Evolutionary conservation across 306 rosid species (phyloP).

Genomic region (Luffa acutangula): DNA sequence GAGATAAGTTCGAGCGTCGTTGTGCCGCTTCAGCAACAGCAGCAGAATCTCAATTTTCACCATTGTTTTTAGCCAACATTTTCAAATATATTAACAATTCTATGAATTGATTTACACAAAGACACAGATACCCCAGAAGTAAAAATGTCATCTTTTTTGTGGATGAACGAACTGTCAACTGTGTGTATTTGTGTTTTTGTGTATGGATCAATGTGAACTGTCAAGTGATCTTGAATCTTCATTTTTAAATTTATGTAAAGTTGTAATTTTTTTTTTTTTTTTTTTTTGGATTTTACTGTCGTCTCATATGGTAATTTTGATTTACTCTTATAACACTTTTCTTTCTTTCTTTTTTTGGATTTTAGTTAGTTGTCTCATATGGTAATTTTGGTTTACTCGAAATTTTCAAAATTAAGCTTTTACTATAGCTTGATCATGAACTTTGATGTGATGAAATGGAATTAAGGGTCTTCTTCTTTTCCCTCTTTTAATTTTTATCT

Average conservation of each 20-base stretch:
- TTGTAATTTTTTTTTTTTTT: not conserved
- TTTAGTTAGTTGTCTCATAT: too few relatives aligned
- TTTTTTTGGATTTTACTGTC: too few relatives aligned
- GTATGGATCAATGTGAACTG: not conserved
- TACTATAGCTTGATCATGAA: too few relatives aligned
- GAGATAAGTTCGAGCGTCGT: conserved; percentile 17
- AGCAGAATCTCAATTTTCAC: conserved; percentile 6
- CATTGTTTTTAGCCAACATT: conserved; percentile 15
- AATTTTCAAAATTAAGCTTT: too few relatives aligned
- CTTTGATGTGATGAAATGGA: too few relatives aligned
- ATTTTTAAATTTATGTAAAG: not conserved
- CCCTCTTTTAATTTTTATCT: too few relatives aligned
- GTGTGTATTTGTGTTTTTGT: not conserved
- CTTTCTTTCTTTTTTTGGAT: too few relatives aligned
- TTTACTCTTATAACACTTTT: not conserved
- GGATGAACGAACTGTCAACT: too few relatives aligned
- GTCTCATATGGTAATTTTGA: too few relatives aligned
- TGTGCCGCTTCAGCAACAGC: conserved; percentile 15
- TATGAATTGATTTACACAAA: not conserved
- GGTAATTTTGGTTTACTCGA: too few relatives aligned
- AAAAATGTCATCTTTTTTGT: not conserved
- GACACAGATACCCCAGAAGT: too few relatives aligned
- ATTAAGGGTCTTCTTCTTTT: too few relatives aligned
- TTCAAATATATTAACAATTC: not conserved
- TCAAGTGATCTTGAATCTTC: not conserved